Evolutionary conservation across 495 filamentous ascomycete genomes (phyloP).

Genomic region (Acidomyces sp.): DNA sequence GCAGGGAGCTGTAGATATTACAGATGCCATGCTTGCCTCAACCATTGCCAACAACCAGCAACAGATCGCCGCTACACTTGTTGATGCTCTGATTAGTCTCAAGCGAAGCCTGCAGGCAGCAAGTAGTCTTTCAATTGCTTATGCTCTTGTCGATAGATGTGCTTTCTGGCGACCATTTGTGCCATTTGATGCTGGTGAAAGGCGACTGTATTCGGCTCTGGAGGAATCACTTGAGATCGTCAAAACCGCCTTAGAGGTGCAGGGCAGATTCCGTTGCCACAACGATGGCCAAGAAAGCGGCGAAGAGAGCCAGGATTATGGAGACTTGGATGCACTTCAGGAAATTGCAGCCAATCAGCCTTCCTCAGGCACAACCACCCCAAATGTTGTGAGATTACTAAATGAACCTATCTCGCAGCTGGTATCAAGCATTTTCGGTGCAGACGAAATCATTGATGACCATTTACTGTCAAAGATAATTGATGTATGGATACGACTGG

Average conservation of each 20-base stretch:
- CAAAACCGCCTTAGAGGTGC: conserved; percentile 22
- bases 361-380: conserved; percentile 24
- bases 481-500: conserved; percentile 27
- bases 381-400: conserved; percentile 28
- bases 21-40: conserved; percentile 39
- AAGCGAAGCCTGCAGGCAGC: conserved; percentile 36
- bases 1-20: conserved; percentile 30
- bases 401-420: conserved; percentile 43
- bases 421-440: conserved; percentile 57
- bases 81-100: conserved; percentile 41
- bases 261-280: conserved; percentile 1
- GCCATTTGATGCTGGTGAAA: conserved; percentile 31
- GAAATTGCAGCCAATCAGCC: conserved; percentile 21
- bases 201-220: conserved; percentile 28
- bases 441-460: conserved; percentile 47
- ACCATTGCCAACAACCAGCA: conserved; percentile 49
- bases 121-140: conserved; percentile 28
- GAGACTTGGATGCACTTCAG: conserved; percentile 47
- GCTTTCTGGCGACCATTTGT: conserved; percentile 29
- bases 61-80: conserved; percentile 46
- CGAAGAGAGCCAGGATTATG: conserved; percentile 67
- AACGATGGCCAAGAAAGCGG: conserved; percentile 18
- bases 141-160: conserved; percentile 23
- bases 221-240: conserved; percentile 33
- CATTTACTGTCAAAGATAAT: conserved; percentile 36